Base-by-base conservation (phyloP, 2,329 filamentous ascomycete genomes). In the Epicoccum sorghinum region DNA sequence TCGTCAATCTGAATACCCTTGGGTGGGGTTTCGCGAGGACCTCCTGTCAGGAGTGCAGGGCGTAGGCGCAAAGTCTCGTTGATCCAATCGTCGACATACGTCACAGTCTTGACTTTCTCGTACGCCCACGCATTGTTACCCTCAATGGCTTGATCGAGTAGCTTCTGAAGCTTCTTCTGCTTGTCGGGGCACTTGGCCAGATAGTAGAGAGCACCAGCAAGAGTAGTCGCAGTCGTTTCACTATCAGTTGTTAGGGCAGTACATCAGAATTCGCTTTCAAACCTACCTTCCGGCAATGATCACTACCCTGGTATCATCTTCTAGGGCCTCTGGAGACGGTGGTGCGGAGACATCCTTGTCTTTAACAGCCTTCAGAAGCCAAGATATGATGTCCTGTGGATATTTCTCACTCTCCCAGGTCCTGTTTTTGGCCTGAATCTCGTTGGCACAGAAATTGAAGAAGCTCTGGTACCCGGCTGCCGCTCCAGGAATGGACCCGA, bases 301-400 rank as follows among this genome's bases (percentile, higher is more conserved):
- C 4, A 76, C 47, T 1, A 72, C 56, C 5, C 68, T 60, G 1
- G 68, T 61, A 44, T 78, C 75, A 25, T 76, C 71, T 4, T 64
- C 54, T 8, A 77, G 51, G 10, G 72, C 61, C 13, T 52, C 63
- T 45, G 59, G 41, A 0, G 64, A 70, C 4, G 71, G 70, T 5
- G 75, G 62, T 0, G 73, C 75, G 1, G 70, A 70, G 3, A 61
- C 51, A 18, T 77, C 73, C 22, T 72, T 72, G 13, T 78, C 73
- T 8, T 70, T 64, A 4, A 71, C 59, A 5, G 75, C 73, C 47
- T 76, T 77, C 12, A 77, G 38, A 4, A 79, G 59, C 75, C 76
- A 79, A 0, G 75, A 75, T 5, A 75, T 55, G 25, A 79, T 66
- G 53, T 78, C 75, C 29, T 63, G 58, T 0, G 73, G 75, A 7